Conservation (phyloP, 192 early-diverging fungal species). For the Gonapodya prolifera region DNA sequence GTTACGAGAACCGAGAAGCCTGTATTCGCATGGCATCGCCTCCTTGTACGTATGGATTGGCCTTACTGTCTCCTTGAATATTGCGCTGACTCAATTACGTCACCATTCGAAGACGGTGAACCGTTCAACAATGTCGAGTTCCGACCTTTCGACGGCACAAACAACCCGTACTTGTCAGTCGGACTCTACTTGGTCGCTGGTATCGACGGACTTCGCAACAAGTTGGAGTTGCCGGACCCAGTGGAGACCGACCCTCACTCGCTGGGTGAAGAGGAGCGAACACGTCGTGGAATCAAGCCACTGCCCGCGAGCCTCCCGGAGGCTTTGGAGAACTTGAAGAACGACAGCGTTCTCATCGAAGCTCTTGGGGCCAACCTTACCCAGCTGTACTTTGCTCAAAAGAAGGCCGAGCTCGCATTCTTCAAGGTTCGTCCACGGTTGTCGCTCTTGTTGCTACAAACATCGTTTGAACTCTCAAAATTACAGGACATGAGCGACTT, state of each 20-base stretch:
- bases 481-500: not conserved
- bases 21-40: not conserved
- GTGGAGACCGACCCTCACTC: not conserved
- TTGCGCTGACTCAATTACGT: not conserved
- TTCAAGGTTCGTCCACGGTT: not conserved
- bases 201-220: not conserved
- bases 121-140: not conserved
- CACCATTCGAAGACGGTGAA: not conserved
- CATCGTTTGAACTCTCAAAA: no score
- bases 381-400: not conserved
- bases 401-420: not conserved
- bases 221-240: not conserved
- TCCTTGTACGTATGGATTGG: not conserved
- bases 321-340: not conserved
- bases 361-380: not conserved
- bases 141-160: not conserved
- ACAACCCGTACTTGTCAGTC: not conserved
- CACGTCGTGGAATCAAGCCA: not conserved
- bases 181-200: not conserved
- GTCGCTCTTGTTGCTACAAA: no score
- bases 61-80: not conserved
- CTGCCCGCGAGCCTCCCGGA: not conserved
- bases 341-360: not conserved
- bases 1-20: conserved; percentile 4
- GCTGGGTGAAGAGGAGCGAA: not conserved